Percentiles rank a stretch among this genome's conserved stretches.
Evolutionary conservation across 2,329 filamentous ascomycete genomes (phyloP).

Genomic region (Colletotrichum lentis): DNA sequence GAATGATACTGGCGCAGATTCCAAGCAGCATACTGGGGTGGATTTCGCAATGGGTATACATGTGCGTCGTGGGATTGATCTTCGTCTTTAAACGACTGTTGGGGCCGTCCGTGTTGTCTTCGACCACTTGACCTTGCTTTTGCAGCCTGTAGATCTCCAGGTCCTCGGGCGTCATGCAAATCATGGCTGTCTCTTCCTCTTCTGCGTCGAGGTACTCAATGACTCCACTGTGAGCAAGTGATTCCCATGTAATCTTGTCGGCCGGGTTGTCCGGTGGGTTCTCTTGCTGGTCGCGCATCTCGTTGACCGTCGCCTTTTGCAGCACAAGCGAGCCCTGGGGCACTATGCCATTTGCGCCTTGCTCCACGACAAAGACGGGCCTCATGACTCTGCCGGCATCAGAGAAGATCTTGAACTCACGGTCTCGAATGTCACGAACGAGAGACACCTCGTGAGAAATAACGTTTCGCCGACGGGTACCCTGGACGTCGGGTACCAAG

Average conservation of each 20-base stretch:
- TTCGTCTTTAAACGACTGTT: slow-evolving; percentile 89
- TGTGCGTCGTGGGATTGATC: slow-evolving; percentile 86
- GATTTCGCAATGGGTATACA: slow-evolving; percentile 98
- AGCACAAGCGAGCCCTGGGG: slow-evolving; percentile 80
- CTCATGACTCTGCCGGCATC: slow-evolving; percentile 95
- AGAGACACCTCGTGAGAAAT: slow-evolving; percentile 93
- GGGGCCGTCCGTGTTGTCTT: slow-evolving; percentile 70
- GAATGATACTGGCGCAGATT: slow-evolving; percentile 98
- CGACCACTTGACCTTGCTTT: slow-evolving; percentile 70
- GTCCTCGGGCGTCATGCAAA: slow-evolving; percentile 98
- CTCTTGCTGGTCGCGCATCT: slow-evolving; percentile 77
- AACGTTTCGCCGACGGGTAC: slow-evolving; percentile 80
- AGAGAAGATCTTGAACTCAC: slow-evolving; percentile 98
- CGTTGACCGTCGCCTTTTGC: slow-evolving; percentile 81
- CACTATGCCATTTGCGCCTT: slow-evolving; percentile 69
- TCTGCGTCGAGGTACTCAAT: slow-evolving; percentile 98
- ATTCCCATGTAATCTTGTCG: slow-evolving; percentile 84
- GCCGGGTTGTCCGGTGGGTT: slow-evolving; percentile 67
- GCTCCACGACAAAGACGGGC: slow-evolving; percentile 92
- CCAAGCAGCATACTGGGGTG: slow-evolving; percentile 99
- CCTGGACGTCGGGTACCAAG: slow-evolving; percentile 80
- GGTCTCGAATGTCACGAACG: slow-evolving; percentile 93
- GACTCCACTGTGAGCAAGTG: slow-evolving; percentile 81
- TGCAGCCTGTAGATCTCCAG: slow-evolving; percentile 78
- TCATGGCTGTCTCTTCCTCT: slow-evolving; percentile 99